These are phyloP conservation scores for Leptodermis oblonga DNA, from an alignment of 257 asterid genomes.

Conservation along the genomic window DNA sequence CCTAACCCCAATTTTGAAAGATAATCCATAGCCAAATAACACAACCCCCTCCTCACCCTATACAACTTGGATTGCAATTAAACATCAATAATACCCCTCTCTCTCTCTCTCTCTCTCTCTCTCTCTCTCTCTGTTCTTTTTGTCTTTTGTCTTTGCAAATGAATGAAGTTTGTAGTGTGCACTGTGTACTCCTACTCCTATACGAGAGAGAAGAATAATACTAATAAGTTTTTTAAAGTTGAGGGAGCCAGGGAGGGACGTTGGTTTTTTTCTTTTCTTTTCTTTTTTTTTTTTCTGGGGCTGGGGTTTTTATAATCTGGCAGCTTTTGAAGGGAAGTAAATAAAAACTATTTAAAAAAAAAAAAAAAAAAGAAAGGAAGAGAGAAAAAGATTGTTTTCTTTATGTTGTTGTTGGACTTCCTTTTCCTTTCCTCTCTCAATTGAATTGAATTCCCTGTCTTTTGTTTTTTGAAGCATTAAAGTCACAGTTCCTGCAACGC, in stretches of 20 bases:
- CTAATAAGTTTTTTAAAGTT: background rate
- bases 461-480: slow-evolving; percentile 47
- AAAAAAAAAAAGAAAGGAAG: background rate
- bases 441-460: slow-evolving; percentile 25
- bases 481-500: slow-evolving; percentile 88
- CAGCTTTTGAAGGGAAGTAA: slow-evolving; percentile 27
- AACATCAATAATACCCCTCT: slow-evolving; percentile 5
- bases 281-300: background rate
- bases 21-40: slow-evolving; percentile 43
- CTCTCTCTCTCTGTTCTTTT: background rate
- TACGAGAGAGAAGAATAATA: too few species aligned
- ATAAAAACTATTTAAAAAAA: too few species aligned
- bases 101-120: background rate
- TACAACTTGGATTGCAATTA: background rate
- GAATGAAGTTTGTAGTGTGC: too few species aligned
- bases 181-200: background rate
- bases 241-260: too few species aligned
- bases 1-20: slow-evolving; percentile 32
- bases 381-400: slow-evolving; percentile 17
- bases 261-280: background rate
- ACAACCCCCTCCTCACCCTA: slow-evolving; percentile 20
- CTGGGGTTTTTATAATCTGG: slow-evolving; percentile 27
- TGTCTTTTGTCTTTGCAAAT: slow-evolving; percentile 4
- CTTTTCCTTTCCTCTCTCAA: slow-evolving; percentile 19
- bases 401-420: slow-evolving; percentile 12